Evolutionary conservation across 805 yeast genomes (phyloP).

Genomic region (Pichia gijzeniarum): DNA sequence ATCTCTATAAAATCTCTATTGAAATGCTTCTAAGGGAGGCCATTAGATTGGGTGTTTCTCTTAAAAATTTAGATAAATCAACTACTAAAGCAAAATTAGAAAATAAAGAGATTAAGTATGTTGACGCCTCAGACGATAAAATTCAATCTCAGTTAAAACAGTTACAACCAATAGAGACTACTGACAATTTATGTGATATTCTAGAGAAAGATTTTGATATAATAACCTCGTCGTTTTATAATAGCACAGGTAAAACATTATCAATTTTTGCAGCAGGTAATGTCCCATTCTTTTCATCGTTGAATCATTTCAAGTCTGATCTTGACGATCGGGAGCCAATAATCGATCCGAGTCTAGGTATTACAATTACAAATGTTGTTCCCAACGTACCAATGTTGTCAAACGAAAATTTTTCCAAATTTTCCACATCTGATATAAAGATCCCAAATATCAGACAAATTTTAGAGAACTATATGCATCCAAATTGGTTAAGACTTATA

Average conservation of each 20-base stretch:
- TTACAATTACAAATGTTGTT: constrained; percentile 58
- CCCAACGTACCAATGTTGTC: constrained; percentile 40
- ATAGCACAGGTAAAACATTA: constrained; percentile 59
- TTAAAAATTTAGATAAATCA: constrained; percentile 11
- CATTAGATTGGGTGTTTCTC: constrained; percentile 34
- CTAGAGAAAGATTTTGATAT: constrained; percentile 52
- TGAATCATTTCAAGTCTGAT: constrained; percentile 54
- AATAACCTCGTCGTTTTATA: constrained; percentile 46
- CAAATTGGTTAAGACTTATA: constrained; percentile 59
- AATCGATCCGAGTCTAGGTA: constrained; percentile 50
- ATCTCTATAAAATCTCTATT: constrained; percentile 53
- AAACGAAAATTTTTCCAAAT: constrained; percentile 38
- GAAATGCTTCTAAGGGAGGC: constrained; percentile 62
- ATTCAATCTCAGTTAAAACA: constrained; percentile 17
- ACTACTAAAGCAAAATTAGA: background rate
- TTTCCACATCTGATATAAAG: constrained; percentile 33
- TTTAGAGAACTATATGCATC: constrained; percentile 48
- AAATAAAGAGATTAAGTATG: background rate
- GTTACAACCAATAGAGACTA: constrained; percentile 26
- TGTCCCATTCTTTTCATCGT: constrained; percentile 74
- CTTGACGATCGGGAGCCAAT: constrained; percentile 69
- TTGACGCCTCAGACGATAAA: constrained; percentile 7
- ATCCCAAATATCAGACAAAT: constrained; percentile 25
- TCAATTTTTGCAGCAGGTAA: constrained; percentile 54
- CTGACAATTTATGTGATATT: constrained; percentile 13